These are phyloP conservation scores for Auriscalpium orientale DNA, from an alignment of 768 basidiomycete genomes.

Conservation along the genomic window DNA sequence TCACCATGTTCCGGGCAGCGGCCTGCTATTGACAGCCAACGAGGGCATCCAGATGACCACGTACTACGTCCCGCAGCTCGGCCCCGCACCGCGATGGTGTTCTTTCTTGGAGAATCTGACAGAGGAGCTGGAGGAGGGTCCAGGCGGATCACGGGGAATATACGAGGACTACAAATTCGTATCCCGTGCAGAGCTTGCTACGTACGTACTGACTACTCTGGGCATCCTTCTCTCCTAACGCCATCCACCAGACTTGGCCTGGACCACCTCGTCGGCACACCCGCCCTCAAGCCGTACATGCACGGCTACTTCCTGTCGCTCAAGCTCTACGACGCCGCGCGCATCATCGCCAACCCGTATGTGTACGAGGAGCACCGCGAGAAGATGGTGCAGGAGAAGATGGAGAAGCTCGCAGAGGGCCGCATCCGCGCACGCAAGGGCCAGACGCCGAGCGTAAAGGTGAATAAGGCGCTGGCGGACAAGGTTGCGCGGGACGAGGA, in stretches of 20 bases:
- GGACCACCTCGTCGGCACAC: constrained; percentile 90
- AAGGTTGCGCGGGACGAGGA: constrained; percentile 65
- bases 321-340: constrained; percentile 92
- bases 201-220: constrained; percentile 40
- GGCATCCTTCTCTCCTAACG: background rate
- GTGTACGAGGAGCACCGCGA: constrained; percentile 93
- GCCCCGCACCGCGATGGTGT: constrained; percentile 95
- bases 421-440: constrained; percentile 83
- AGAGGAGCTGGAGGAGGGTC: constrained; percentile 94
- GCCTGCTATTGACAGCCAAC: constrained; percentile 86
- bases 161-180: constrained; percentile 99
- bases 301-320: constrained; percentile 98
- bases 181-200: constrained; percentile 76
- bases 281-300: constrained; percentile 98
- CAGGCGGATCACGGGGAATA: constrained; percentile 47
- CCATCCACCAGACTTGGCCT: constrained; percentile 66
- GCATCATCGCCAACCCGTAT: constrained; percentile 93
- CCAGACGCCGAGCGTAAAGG: constrained; percentile 48
- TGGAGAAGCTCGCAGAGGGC: constrained; percentile 90
- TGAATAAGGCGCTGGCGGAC: constrained; percentile 83
- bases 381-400: constrained; percentile 75
- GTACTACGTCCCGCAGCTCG: constrained; percentile 93
- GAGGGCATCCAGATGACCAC: constrained; percentile 95
- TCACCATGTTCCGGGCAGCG: constrained; percentile 84
- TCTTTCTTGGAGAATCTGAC: constrained; percentile 98